These are phyloP conservation scores for Haematococcus sp. DNA, from an alignment of 139 green algal genomes.

Conservation along the genomic window DNA sequence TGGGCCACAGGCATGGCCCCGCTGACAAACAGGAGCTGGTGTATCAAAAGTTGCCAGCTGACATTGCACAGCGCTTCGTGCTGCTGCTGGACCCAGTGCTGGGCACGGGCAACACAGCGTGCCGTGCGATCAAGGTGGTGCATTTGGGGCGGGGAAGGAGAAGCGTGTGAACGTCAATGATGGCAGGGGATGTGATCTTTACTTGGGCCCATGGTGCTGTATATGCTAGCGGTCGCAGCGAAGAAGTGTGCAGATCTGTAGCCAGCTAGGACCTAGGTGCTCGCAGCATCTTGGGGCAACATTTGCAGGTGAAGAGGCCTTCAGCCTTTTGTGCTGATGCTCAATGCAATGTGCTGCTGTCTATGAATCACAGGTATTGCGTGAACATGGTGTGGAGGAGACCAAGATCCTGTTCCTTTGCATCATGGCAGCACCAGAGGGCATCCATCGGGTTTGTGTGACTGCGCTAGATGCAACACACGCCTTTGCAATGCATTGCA, in stretches of 20 bases:
- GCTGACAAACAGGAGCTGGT: conserved; percentile 65
- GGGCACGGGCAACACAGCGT: conserved; percentile 81
- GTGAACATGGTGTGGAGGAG: conserved; percentile 86
- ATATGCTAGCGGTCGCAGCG: too few species aligned
- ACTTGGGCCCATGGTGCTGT: not conserved
- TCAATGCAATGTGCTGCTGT: not conserved
- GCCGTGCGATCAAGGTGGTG: conserved; percentile 73
- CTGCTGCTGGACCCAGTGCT: conserved; percentile 95
- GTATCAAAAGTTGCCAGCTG: conserved; percentile 93
- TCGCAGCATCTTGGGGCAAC: too few species aligned
- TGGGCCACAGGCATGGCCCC: conserved; percentile 29
- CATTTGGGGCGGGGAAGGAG: conserved; percentile 2
- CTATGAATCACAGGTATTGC: conserved; percentile 65
- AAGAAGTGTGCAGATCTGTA: too few species aligned
- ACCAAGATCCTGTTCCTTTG: conserved; percentile 88
- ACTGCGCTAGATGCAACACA: not conserved
- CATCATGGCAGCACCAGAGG: conserved; percentile 89
- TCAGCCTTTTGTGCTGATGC: not conserved
- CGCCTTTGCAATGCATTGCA: not conserved
- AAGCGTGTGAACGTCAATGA: not conserved
- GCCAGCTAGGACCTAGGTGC: too few species aligned
- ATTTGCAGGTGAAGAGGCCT: too few species aligned
- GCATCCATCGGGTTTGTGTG: conserved; percentile 68
- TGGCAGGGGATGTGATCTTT: not conserved
- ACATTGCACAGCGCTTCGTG: conserved; percentile 90